Base-by-base conservation (phyloP, 2,329 filamentous ascomycete genomes). In the Sporothrix pallida region DNA sequence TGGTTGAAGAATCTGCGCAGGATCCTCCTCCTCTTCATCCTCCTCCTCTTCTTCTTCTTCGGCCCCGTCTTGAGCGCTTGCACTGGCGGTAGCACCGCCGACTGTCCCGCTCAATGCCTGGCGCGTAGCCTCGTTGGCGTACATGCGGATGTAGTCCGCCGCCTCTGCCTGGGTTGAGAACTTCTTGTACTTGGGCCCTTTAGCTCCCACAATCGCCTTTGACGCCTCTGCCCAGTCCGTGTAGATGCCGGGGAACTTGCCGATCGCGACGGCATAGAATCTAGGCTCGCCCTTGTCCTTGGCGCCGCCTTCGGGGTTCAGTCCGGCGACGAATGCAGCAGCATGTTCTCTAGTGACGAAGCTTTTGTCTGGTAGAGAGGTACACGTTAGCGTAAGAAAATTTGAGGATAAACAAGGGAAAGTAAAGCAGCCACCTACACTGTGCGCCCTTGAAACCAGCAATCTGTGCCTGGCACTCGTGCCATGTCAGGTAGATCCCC, bases 321-420 rank as follows among this genome's bases (percentile, higher is more conserved):
- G 87, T 65, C 93, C 92, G 0, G 87, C 89, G 37, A 93, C 86
- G 80, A 93, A 98, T 1, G 89, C 89, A 78, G 92, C 88, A n/a
- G 95, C 95, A 74, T 97, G 94, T 75, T 90, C 87, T 74, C 87
- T 84, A 0, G 87, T 89, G 10, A 86, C 83, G 80, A 97, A 98
- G 1, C 92, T 93, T 83, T 96, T 95, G 85, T 92, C 93, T 96
- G 10, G 31, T 7, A 17, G 10, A 37, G 20, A 68, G 26, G 17
- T 8, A 10, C 46, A 31, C 23, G 67, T 73, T 65, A 73, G 48
- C n/a, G 23, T 75, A 31, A 8, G 20, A 37, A 46, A 31, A 48
- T 44, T 44, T 2, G 44, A 31, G 17, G 76, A 56, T 52, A 56
- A 26, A 71, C n/a, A 42, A 17, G 37, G 37, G 26, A 37, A 42